Conservation (phyloP, 179 eudicot species). For the Pouteria campechiana region DNA sequence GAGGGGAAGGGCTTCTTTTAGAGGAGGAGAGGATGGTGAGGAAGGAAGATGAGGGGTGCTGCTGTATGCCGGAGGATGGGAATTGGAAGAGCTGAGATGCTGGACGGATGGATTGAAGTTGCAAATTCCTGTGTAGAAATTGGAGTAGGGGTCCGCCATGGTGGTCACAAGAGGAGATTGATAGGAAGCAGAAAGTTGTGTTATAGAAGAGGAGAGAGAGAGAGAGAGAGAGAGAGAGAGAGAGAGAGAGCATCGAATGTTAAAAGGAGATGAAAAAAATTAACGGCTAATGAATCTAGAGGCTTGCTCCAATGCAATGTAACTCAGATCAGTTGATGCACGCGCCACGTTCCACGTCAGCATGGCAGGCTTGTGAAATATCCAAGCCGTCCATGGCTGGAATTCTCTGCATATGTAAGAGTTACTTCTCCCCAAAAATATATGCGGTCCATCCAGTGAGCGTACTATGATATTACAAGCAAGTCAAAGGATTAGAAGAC, state of each 20-base stretch:
- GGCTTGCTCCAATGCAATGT: too few species aligned
- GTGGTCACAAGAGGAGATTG: constrained; percentile 17
- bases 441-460: too few species aligned
- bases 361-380: too few species aligned
- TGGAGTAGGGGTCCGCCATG: constrained; percentile 45
- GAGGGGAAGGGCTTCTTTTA: constrained; percentile 42
- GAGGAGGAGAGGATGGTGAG: constrained; percentile 15
- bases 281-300: constrained; percentile 6
- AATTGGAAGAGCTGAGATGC: constrained; percentile 9
- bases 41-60: neutral
- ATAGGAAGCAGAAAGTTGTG: constrained; percentile 2
- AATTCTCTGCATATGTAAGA: too few species aligned
- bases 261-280: too few species aligned
- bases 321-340: constrained; percentile 19
- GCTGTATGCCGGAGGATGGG: constrained; percentile 2
- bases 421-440: too few species aligned
- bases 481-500: too few species aligned
- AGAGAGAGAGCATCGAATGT: constrained; percentile 6
- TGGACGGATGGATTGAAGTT: constrained; percentile 22
- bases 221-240: constrained; percentile 17
- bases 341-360: constrained; percentile 6
- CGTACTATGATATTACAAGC: too few species aligned
- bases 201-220: constrained; percentile 21
- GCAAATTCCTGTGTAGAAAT: constrained; percentile 24
- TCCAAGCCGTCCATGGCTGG: too few species aligned